A percentile compares a stretch with the other conserved stretches of the same genome.
These are phyloP conservation scores for Vitis rotundifolia DNA, from an alignment of 164 flowering plant genomes.

Conservation along the genomic window DNA sequence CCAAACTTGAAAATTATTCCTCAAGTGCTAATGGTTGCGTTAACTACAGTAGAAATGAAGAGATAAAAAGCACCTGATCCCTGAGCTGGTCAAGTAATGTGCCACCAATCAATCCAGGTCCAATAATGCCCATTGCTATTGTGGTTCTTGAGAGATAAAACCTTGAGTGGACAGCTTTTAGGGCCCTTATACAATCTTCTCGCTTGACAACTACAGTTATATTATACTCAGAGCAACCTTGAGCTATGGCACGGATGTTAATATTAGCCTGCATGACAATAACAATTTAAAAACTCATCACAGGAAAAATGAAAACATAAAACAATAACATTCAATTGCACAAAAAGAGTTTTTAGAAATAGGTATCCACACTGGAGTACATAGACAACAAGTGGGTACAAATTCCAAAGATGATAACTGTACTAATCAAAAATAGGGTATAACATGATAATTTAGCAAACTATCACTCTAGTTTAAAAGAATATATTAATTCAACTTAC, in stretches of 20 bases:
- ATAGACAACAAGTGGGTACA: neutral
- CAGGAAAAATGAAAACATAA: neutral
- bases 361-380: too few species aligned
- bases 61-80: slow-evolving; percentile 65
- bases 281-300: neutral
- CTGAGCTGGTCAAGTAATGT: slow-evolving; percentile 92
- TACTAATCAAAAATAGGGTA: neutral
- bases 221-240: slow-evolving; percentile 97
- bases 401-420: neutral
- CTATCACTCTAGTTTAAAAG: neutral
- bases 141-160: slow-evolving; percentile 89
- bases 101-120: slow-evolving; percentile 91
- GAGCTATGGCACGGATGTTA: slow-evolving; percentile 92
- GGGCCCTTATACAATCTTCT: slow-evolving; percentile 89
- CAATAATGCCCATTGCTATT: slow-evolving; percentile 92
- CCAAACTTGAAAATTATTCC: too few species aligned
- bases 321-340: neutral
- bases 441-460: neutral
- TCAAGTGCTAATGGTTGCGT: neutral
- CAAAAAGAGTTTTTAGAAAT: too few species aligned
- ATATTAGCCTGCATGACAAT: slow-evolving; percentile 75
- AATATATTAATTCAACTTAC: slow-evolving; percentile 26
- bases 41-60: neutral
- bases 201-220: slow-evolving; percentile 87
- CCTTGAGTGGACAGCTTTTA: slow-evolving; percentile 91